These are phyloP conservation scores for Malbranchea zuffiana DNA, from an alignment of 2,329 filamentous ascomycete genomes.

Conservation along the genomic window DNA sequence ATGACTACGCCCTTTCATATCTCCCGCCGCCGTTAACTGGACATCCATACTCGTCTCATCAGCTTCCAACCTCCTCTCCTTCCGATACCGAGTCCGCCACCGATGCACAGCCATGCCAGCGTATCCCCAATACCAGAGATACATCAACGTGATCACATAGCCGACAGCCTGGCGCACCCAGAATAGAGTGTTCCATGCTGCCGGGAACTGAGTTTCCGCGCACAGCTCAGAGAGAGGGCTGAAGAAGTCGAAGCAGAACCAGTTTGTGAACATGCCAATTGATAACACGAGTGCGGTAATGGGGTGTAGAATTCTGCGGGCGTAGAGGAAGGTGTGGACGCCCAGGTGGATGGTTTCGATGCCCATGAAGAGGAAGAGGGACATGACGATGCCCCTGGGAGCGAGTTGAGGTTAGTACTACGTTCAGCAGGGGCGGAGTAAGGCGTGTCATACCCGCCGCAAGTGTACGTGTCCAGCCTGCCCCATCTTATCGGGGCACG, in stretches of 20 bases:
- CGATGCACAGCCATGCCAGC: constrained; percentile 3
- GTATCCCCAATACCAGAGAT: constrained; percentile 7
- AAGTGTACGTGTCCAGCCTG: neutral
- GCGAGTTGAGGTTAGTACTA: no score
- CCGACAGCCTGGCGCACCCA: constrained; percentile 4
- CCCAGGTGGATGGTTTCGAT: constrained; percentile 8
- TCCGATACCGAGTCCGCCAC: no score
- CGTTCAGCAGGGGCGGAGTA: no score
- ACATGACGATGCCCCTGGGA: neutral
- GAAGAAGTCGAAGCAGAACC: neutral
- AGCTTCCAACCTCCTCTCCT: no score
- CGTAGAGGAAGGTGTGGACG: constrained; percentile 8
- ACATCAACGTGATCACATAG: constrained; percentile 7
- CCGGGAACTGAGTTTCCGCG: neutral
- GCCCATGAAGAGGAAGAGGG: constrained; percentile 5
- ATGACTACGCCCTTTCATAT: no score
- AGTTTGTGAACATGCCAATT: constrained; percentile 2
- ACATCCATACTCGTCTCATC: neutral
- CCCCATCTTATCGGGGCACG: constrained; percentile 1
- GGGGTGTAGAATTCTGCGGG: constrained; percentile 4
- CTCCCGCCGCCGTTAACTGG: no score
- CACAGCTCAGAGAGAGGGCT: constrained; percentile 4
- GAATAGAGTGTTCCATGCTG: constrained; percentile 4
- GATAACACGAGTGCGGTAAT: constrained; percentile 7
- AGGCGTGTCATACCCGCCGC: neutral